These are phyloP conservation scores for Trichosanthes truncata DNA, from an alignment of 306 rosid genomes.

Conservation along the genomic window DNA sequence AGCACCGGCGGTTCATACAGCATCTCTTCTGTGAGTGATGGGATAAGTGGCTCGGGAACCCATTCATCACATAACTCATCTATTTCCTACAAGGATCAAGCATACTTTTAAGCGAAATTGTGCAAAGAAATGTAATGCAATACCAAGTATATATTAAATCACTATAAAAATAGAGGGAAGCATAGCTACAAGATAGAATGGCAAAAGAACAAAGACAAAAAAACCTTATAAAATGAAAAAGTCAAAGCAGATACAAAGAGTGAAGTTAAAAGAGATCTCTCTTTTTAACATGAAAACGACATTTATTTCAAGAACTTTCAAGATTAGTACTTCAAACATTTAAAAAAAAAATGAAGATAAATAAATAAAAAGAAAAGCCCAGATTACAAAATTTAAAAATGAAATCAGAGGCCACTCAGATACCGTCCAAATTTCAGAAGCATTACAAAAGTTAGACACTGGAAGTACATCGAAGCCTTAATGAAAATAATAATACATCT, in stretches of 20 bases:
- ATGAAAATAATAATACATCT: not conserved
- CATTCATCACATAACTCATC: slow-evolving; percentile 92
- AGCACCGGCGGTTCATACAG: slow-evolving; percentile 71
- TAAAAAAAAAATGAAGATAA: no score
- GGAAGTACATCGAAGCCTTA: not conserved
- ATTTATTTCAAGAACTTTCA: not conserved
- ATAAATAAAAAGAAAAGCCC: not conserved
- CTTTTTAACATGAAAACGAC: not conserved
- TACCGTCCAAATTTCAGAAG: not conserved
- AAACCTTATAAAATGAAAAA: not conserved
- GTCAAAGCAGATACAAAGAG: not conserved
- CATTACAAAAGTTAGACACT: not conserved
- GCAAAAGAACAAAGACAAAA: not conserved
- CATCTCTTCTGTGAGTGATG: slow-evolving; percentile 59
- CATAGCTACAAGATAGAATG: not conserved
- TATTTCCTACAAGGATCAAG: slow-evolving; percentile 51
- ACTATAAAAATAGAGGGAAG: not conserved
- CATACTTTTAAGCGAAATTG: not conserved
- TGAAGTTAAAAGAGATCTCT: not conserved
- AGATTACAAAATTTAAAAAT: not conserved
- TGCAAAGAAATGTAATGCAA: not conserved
- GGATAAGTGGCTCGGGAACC: slow-evolving; percentile 93
- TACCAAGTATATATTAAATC: not conserved
- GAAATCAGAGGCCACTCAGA: not conserved
- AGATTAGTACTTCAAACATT: not conserved